phyloP scores from a whole-genome alignment of 1,284 basidiomycete genomes.

The Phylloporus sp. region DNA sequence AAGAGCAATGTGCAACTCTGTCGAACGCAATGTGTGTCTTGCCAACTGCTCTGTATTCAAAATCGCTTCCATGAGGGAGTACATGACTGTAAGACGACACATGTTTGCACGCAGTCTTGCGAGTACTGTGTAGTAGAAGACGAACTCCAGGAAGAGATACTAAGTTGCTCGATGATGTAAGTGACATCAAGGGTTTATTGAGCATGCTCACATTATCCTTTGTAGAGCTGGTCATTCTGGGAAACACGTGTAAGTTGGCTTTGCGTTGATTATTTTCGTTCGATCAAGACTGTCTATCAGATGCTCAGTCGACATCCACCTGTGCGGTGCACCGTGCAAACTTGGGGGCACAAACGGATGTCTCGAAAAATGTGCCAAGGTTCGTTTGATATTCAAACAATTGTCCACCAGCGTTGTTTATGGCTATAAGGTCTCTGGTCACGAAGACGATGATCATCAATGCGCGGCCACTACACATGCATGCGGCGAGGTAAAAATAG shows the following conservation, averaged over 20 bases:
- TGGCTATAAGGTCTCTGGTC: conserved; percentile 45
- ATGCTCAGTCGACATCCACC: conserved; percentile 55
- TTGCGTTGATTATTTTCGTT: not conserved
- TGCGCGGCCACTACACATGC: conserved; percentile 60
- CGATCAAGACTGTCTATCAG: conserved; percentile 36
- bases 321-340: conserved; percentile 54
- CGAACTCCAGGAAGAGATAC: conserved; percentile 20
- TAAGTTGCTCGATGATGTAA: conserved; percentile 52
- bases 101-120: conserved; percentile 54
- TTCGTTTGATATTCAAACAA: not conserved
- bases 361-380: conserved; percentile 57
- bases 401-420: conserved; percentile 22
- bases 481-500: conserved; percentile 56
- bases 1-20: conserved; percentile 58
- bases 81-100: conserved; percentile 59
- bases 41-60: conserved; percentile 56
- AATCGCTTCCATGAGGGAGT: conserved; percentile 51
- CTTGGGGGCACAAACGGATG: conserved; percentile 55
- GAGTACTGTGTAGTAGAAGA: conserved; percentile 47
- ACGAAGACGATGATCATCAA: conserved; percentile 56
- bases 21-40: conserved; percentile 51
- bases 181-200: conserved; percentile 24
- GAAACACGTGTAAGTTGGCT: conserved; percentile 53
- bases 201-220: not conserved
- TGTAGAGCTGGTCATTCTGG: conserved; percentile 58